Evolutionary conservation across 176 grass and related monocot species (phyloP).

Genomic region (Calamus simplicifolius): DNA sequence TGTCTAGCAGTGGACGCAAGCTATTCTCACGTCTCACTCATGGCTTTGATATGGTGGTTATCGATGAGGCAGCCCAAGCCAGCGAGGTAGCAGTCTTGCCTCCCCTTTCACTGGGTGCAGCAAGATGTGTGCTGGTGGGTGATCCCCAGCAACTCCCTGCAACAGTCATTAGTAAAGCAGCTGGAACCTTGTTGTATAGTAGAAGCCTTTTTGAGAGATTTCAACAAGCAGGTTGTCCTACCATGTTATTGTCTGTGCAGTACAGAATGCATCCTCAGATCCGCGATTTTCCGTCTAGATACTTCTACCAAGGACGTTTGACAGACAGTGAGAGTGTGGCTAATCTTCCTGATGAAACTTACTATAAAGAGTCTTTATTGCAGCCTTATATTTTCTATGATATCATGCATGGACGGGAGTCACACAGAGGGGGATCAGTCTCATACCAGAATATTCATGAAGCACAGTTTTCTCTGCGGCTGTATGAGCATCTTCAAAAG

Average conservation of each 20-base stretch:
- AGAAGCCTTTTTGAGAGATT: conserved; percentile 99
- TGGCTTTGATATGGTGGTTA: conserved; percentile 99
- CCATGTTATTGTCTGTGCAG: conserved; percentile 89
- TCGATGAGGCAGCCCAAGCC: conserved; percentile 98
- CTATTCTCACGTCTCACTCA: conserved; percentile 95
- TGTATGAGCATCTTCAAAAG: conserved; percentile 85
- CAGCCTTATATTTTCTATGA: conserved; percentile 89
- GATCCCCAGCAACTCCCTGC: conserved; percentile 97
- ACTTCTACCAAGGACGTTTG: conserved; percentile 91
- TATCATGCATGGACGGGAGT: conserved; percentile 84
- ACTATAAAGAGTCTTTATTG: conserved; percentile 73
- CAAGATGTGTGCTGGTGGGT: conserved; percentile 94
- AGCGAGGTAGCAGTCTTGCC: conserved; percentile 95
- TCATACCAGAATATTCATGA: conserved; percentile 94
- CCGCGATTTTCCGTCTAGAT: conserved; percentile 93
- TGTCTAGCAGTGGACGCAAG: conserved; percentile 91
- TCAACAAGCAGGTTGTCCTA: conserved; percentile 92
- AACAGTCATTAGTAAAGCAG: conserved; percentile 99
- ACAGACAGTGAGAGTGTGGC: conserved; percentile 83
- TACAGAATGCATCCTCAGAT: conserved; percentile 99
- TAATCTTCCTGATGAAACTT: conserved; percentile 65
- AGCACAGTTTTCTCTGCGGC: conserved; percentile 70
- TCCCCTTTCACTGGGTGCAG: conserved; percentile 82
- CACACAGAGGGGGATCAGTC: conserved; percentile 84
- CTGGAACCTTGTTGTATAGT: conserved; percentile 92